Evolutionary conservation across 805 yeast species (phyloP), one percentile per base, ranked within the genome.

Genomic region (Debaryomyces castellii): DNA sequence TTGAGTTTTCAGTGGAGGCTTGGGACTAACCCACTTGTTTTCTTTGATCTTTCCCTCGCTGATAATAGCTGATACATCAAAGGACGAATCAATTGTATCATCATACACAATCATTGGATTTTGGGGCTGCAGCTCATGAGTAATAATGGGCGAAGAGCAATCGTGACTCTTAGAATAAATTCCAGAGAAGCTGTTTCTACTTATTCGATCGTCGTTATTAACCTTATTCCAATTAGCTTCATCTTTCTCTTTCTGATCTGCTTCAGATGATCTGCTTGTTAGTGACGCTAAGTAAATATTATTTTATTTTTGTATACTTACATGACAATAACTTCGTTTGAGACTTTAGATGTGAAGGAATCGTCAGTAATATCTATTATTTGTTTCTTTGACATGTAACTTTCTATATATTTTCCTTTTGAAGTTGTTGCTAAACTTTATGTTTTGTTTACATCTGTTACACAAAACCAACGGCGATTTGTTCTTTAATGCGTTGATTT

Each of bases 281-380:
- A 35, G 39, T 21, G 14, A 22, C 11, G 28, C 11, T 6, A 10
- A 30, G 10, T n/a, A 7, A 12, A 7, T 14, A 14, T 14, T 14
- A 7, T 2, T 11, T 8, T 12, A n/a, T 7, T 11, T 23, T 12
- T 39, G 40, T 22, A 34, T 33, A 58, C 62, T 22, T 53, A 59
- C 63, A 59, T 48, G 42, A 55, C 58, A 25, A 59, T 57, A 16
- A 58, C 51, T 17, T 55, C 57, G 14, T 32, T 24, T 20, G 36
- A 20, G 5, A 9, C 35, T 18, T 33, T 35, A 35, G 22, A 41
- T 40, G 25, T 40, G 14, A 18, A 25, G 12, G 50, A 37, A 14
- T 39, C 52, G 21, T 49, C 53, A 3, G 48, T 43, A 11, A 52
- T 38, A 18, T 51, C 48, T 23, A 52, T 51, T 28, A 52, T 40